Evolutionary conservation across 1,284 basidiomycete genomes (phyloP), one percentile per base, ranked within the genome.

Genomic region (Cryptococcus sp.): DNA sequence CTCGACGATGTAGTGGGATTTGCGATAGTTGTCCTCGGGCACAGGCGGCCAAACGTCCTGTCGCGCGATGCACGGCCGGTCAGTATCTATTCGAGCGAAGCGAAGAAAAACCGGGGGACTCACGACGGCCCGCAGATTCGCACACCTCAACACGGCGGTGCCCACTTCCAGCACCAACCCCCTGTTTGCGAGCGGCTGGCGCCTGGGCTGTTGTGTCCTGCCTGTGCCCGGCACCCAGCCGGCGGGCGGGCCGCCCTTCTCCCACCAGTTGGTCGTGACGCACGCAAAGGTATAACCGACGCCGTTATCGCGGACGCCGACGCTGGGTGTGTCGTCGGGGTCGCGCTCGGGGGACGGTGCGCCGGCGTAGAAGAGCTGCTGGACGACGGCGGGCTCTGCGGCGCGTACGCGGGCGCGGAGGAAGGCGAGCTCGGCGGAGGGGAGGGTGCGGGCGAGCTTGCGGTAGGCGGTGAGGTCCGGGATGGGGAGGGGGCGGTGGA

Each of bases 1-100:
- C 28, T 82, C 80, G 37, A 89, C 82, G 56, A 91, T 83, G 65
- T 85, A 89, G 69, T 91, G 89, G 0, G 89, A 87, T 69, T 87
- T 88, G 57, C 89, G 82, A 71, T 91, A 92, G 69, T 92, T 91
- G 38, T 81, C 80, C 58, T 86, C 85, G 0, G 89, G 88, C 18
- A 82, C 77, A 20, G 89, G 90, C 3, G 89, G 89, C 89, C 89
- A 92, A 50, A 85, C 82, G 79, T 80, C 44, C 89, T 91, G 67
- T 28, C 28, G 5, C 49, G 28, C 21, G 44, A 18, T 21, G 12
- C 11, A 18, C 35, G n/a, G 8, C 5, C 44, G 9, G 16, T 46
- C 20, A n/a, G 16, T 24, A 8, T 46, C 28, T 46, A 18, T 49
- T 20, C 36, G 21, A 38, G 28, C 33, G 37, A n/a, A 51, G 24